phyloP scores from a whole-genome alignment of 2,329 filamentous ascomycete genomes.

The Trichoderma harzianum region DNA sequence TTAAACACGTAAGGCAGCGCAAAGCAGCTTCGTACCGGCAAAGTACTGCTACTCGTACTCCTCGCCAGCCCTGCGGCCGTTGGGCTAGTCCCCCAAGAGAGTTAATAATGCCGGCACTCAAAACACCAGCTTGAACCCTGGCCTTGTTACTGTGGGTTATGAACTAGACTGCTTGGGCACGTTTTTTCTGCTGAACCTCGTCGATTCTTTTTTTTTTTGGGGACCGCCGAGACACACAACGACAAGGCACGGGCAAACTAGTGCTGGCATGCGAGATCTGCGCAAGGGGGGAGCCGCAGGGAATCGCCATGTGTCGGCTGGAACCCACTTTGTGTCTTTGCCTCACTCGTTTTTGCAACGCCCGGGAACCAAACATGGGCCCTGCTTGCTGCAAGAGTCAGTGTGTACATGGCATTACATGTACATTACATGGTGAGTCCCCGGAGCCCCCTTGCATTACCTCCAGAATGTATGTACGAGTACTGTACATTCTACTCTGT shows the following conservation, averaged over 20 bases:
- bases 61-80: background rate
- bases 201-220: background rate
- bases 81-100: background rate
- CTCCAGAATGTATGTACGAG: background rate
- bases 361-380: background rate
- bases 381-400: background rate
- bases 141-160: background rate
- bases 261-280: slow-evolving; percentile 11
- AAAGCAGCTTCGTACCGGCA: no score
- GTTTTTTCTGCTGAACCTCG: background rate
- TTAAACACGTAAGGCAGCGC: background rate
- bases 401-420: background rate
- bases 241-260: background rate
- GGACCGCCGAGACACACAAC: background rate
- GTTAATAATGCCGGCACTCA: background rate
- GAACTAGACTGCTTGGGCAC: no score
- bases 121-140: background rate
- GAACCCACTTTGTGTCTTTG: background rate
- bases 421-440: no score
- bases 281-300: background rate
- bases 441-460: background rate
- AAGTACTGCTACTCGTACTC: no score
- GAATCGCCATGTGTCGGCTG: background rate
- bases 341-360: background rate
- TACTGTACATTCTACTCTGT: background rate